phyloP scores from a whole-genome alignment of 2,329 filamentous ascomycete genomes.

The Aureobasidium sp. region DNA sequence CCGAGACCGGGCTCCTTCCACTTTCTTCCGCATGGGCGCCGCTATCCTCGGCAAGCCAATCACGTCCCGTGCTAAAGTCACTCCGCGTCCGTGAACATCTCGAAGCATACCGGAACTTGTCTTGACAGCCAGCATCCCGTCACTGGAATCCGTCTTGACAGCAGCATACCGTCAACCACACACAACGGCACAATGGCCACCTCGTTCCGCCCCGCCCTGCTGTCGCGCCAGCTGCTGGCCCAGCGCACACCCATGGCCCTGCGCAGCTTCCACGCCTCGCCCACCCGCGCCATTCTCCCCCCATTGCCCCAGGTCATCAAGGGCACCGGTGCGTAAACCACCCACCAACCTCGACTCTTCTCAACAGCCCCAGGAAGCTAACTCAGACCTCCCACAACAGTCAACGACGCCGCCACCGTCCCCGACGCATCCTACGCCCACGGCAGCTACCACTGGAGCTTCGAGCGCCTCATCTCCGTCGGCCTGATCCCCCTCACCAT shows the following conservation, averaged over 20 bases:
- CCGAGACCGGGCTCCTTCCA: not conserved
- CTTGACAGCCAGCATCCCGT: too few relatives aligned
- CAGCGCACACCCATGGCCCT: constrained; percentile 32
- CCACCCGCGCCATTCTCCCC: constrained; percentile 68
- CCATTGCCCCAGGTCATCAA: constrained; percentile 72
- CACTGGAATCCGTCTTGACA: too few relatives aligned
- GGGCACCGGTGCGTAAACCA: constrained; percentile 56
- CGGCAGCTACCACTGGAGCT: constrained; percentile 98
- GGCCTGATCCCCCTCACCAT: constrained; percentile 80
- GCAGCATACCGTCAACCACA: not conserved
- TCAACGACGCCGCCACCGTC: constrained; percentile 78
- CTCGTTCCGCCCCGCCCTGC: constrained; percentile 33
- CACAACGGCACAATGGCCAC: constrained; percentile 42
- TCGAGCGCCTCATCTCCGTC: constrained; percentile 73
- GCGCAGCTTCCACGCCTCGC: constrained; percentile 75
- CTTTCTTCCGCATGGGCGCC: not conserved
- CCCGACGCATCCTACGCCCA: constrained; percentile 68
- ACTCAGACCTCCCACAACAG: too few relatives aligned
- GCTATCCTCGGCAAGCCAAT: not conserved
- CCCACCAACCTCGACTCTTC: too few relatives aligned
- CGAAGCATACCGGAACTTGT: not conserved
- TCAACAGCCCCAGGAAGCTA: too few relatives aligned
- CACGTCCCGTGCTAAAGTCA: not conserved
- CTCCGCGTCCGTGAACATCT: not conserved
- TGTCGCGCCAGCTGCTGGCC: constrained; percentile 30